A percentile compares a stretch with the other conserved stretches of the same genome.
Evolutionary conservation across 2,329 filamentous ascomycete species (phyloP).

Genomic region (Alternaria sp.): DNA sequence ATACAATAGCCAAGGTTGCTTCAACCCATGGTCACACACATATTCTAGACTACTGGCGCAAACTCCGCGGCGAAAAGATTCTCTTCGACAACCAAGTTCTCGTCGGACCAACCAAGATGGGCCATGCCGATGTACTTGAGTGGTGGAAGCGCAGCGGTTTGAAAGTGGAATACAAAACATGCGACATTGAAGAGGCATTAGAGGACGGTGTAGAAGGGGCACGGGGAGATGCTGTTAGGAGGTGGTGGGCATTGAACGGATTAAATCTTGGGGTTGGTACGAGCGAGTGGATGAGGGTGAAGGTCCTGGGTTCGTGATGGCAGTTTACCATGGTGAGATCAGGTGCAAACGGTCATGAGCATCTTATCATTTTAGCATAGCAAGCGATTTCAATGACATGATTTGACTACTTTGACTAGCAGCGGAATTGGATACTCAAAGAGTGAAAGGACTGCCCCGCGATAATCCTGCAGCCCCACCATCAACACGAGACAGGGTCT

Average conservation of each 20-base stretch:
- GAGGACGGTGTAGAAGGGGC: conserved; percentile 79
- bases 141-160: conserved; percentile 87
- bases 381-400: neutral
- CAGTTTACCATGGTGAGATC: neutral
- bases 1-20: conserved; percentile 83
- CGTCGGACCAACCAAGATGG: conserved; percentile 86
- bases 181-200: conserved; percentile 92
- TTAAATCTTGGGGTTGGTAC: conserved; percentile 82
- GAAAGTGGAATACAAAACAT: conserved; percentile 90
- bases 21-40: conserved; percentile 84
- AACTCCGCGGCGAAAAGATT: conserved; percentile 76
- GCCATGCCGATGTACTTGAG: conserved; percentile 82
- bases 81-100: conserved; percentile 85
- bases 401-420: neutral
- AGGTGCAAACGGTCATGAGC: neutral
- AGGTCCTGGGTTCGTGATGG: conserved; percentile 63
- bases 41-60: conserved; percentile 84
- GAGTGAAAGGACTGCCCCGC: conserved; percentile 9
- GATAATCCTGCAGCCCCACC: conserved; percentile 8
- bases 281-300: conserved; percentile 88
- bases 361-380: conserved; percentile 2
- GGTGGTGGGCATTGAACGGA: conserved; percentile 89
- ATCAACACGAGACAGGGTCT: conserved; percentile 16
- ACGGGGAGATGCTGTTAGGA: conserved; percentile 75
- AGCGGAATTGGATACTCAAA: conserved; percentile 18